Percentiles rank a stretch among this genome's conserved stretches.
phyloP scores from a whole-genome alignment of 345 rosid species.

The Acer yangbiense region DNA sequence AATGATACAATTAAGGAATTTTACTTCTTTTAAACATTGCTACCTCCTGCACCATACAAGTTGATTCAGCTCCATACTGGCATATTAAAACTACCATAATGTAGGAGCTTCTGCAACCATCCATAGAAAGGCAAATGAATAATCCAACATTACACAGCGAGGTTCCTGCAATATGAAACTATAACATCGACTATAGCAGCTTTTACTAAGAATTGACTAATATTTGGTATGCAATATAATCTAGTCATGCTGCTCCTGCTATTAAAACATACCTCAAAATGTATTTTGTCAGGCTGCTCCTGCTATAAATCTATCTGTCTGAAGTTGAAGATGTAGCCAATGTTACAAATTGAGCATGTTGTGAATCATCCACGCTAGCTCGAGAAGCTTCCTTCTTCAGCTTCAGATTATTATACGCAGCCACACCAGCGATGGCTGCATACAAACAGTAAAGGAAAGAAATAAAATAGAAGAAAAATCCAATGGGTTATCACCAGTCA shows the following conservation, averaged over 20 bases:
- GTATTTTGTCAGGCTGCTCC: background rate
- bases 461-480: background rate
- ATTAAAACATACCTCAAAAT: conserved; percentile 30
- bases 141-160: background rate
- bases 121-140: background rate
- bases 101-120: conserved; percentile 21
- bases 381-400: conserved; percentile 82
- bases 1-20: conserved; percentile 1
- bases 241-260: background rate
- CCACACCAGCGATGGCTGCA: conserved; percentile 92
- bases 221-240: conserved; percentile 21
- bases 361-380: conserved; percentile 33
- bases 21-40: conserved; percentile 6
- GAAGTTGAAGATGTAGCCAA: conserved; percentile 37
- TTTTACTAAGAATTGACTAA: background rate
- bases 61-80: conserved; percentile 23
- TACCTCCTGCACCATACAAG: background rate
- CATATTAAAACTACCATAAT: background rate
- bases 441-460: background rate
- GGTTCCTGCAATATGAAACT: conserved; percentile 13
- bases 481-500: background rate
- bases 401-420: conserved; percentile 92
- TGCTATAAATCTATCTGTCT: conserved; percentile 25
- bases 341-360: conserved; percentile 46
- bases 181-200: background rate